Evolutionary conservation across 208 protist species (phyloP).

Genomic region (Leptomonas seymouri): DNA sequence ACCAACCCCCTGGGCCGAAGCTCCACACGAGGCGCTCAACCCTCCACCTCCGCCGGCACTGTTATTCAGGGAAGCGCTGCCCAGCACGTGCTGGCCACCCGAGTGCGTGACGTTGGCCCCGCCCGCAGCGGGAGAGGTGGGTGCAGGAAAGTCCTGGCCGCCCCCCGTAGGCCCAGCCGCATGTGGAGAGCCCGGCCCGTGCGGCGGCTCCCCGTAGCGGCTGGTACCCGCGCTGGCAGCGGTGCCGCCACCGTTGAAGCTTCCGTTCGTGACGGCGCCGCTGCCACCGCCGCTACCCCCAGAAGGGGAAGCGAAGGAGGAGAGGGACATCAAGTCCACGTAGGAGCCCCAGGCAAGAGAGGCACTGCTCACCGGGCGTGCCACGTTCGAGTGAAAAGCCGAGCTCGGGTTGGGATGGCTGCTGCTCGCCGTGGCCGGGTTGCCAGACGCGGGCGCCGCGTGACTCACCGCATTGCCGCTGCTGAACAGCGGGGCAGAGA

Average conservation of each 20-base stretch:
- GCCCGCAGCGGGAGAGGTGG: too few relatives aligned
- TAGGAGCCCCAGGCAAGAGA: conserved; percentile 25
- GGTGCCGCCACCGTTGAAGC: conserved; percentile 3
- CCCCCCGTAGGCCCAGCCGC: not conserved
- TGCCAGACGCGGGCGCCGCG: conserved; percentile 11
- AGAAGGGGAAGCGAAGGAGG: conserved; percentile 24
- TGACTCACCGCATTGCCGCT: conserved; percentile 10
- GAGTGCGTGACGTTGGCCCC: not conserved
- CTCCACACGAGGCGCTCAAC: too few relatives aligned
- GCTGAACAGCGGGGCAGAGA: not conserved
- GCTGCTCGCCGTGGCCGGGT: conserved; percentile 11
- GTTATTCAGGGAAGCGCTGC: too few relatives aligned
- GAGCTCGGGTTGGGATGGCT: conserved; percentile 2
- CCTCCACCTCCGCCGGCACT: not conserved
- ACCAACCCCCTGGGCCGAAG: too few relatives aligned
- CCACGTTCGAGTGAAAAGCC: conserved; percentile 1
- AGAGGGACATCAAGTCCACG: conserved; percentile 36
- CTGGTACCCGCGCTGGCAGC: not conserved
- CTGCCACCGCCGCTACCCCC: not conserved
- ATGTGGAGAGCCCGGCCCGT: not conserved
- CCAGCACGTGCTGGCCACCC: too few relatives aligned
- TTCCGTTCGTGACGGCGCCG: conserved; percentile 2
- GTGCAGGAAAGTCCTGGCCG: too few relatives aligned
- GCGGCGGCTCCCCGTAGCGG: conserved; percentile 12
- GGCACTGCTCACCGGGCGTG: conserved; percentile 19